These are phyloP conservation scores for Halenospora varia DNA, from an alignment of 495 filamentous ascomycete genomes.

Conservation along the genomic window DNA sequence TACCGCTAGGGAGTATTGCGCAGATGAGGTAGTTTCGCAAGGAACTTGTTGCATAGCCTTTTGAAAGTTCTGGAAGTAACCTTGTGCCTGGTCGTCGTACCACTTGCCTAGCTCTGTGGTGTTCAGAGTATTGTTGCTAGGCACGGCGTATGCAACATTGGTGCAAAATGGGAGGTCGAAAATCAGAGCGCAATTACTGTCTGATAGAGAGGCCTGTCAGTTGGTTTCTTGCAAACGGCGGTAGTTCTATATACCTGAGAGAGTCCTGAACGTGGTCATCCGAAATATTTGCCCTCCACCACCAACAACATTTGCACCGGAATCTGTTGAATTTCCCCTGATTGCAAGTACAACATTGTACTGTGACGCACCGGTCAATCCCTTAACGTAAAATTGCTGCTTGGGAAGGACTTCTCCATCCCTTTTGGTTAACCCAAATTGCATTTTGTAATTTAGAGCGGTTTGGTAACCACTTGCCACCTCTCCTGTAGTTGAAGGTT, in stretches of 20 bases:
- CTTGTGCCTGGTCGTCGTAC: slow-evolving; percentile 63
- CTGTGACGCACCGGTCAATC: slow-evolving; percentile 61
- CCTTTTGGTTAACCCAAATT: slow-evolving; percentile 62
- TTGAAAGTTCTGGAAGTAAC: slow-evolving; percentile 67
- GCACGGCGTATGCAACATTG: slow-evolving; percentile 86
- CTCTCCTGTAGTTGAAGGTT: slow-evolving; percentile 33
- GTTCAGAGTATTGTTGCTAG: slow-evolving; percentile 62
- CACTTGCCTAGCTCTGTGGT: slow-evolving; percentile 49
- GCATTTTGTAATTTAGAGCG: slow-evolving; percentile 34
- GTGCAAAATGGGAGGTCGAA: slow-evolving; percentile 81
- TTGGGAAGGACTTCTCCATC: slow-evolving; percentile 61
- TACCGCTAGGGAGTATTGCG: slow-evolving; percentile 75
- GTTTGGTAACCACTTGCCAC: slow-evolving; percentile 22
- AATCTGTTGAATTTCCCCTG: slow-evolving; percentile 47
- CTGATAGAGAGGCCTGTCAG: slow-evolving; percentile 12
- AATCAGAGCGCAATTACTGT: slow-evolving; percentile 75
- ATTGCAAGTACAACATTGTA: slow-evolving; percentile 72
- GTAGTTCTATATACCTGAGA: slow-evolving; percentile 55
- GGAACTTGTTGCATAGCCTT: slow-evolving; percentile 79
- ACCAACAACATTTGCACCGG: slow-evolving; percentile 47
- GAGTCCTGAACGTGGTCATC: slow-evolving; percentile 67
- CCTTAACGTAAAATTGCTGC: slow-evolving; percentile 79
- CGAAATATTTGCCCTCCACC: slow-evolving; percentile 71
- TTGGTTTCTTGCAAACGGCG: slow-evolving; percentile 19
- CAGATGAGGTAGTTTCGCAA: slow-evolving; percentile 64